phyloP scores from a whole-genome alignment of 192 early-diverging fungal genomes.

The Coemansia sp. region DNA sequence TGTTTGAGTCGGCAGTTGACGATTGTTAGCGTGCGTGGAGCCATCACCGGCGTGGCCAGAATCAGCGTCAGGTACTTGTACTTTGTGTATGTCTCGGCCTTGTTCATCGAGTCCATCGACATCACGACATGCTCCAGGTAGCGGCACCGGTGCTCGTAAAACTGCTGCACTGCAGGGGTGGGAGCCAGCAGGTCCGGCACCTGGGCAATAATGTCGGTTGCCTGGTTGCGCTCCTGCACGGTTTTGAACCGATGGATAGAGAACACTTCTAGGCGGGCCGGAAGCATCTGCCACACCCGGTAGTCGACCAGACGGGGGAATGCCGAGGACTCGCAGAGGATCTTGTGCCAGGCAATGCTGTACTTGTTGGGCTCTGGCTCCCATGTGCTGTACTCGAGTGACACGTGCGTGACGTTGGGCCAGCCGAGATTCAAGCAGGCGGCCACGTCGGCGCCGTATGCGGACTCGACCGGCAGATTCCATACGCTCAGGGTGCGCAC shows the following conservation, averaged over 20 bases:
- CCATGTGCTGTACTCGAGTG: constrained; percentile 52
- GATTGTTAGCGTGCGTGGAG: constrained; percentile 46
- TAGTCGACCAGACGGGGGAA: constrained; percentile 40
- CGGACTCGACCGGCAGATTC: constrained; percentile 50
- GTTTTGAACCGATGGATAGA: constrained; percentile 50
- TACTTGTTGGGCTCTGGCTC: constrained; percentile 50
- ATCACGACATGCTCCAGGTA: constrained; percentile 51
- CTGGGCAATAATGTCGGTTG: constrained; percentile 47
- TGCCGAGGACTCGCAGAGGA: constrained; percentile 39
- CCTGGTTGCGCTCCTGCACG: constrained; percentile 48
- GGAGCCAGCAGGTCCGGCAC: constrained; percentile 47
- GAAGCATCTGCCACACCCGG: constrained; percentile 53
- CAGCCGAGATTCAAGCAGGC: constrained; percentile 47
- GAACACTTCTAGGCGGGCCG: constrained; percentile 45
- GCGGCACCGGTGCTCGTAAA: constrained; percentile 50
- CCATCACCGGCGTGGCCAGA: constrained; percentile 46
- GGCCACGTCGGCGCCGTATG: constrained; percentile 45
- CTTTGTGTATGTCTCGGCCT: constrained; percentile 52
- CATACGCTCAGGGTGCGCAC: constrained; percentile 44
- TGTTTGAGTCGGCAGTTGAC: constrained; percentile 53
- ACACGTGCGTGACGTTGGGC: constrained; percentile 43
- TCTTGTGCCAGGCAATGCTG: constrained; percentile 46
- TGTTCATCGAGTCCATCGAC: constrained; percentile 54
- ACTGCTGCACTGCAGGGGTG: constrained; percentile 47
- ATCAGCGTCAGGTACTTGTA: constrained; percentile 51